Conservation (phyloP, 768 basidiomycete species). For the Collybiopsis confluens region DNA sequence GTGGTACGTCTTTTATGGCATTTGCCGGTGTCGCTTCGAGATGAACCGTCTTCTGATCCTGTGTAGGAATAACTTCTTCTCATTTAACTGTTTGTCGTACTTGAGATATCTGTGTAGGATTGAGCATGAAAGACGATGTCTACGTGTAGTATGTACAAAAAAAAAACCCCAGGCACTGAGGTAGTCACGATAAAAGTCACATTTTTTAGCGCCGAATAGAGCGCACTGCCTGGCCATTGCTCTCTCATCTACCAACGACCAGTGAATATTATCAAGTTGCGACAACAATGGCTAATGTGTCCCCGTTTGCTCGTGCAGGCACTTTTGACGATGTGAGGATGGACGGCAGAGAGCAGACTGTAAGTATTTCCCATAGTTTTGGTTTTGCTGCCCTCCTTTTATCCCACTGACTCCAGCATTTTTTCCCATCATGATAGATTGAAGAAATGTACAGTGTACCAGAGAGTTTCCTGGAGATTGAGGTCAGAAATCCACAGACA, state of each 20-base stretch:
- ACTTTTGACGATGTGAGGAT: conserved; percentile 52
- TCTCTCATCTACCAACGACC: too few species aligned
- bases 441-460: conserved; percentile 99
- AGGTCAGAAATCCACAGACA: conserved; percentile 94
- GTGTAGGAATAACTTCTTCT: not conserved
- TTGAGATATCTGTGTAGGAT: not conserved
- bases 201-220: too few species aligned
- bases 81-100: conserved; percentile 1
- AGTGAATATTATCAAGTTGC: too few species aligned
- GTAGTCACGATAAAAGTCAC: too few species aligned
- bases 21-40: too few species aligned
- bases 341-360: conserved; percentile 54
- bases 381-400: not conserved
- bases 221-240: too few species aligned
- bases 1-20: conserved; percentile 35
- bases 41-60: not conserved
- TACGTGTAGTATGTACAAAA: too few species aligned
- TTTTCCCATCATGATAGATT: conserved; percentile 55
- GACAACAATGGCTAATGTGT: conserved; percentile 35
- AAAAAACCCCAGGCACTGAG: too few species aligned
- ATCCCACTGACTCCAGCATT: too few species aligned
- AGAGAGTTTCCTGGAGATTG: conserved; percentile 96
- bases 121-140: too few species aligned
- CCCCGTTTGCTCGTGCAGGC: conserved; percentile 60
- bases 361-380: conserved; percentile 34